Percentiles rank a stretch among this genome's conserved stretches.
phyloP scores from a whole-genome alignment of 2,329 filamentous ascomycete species.

The Penicillium sp. region DNA sequence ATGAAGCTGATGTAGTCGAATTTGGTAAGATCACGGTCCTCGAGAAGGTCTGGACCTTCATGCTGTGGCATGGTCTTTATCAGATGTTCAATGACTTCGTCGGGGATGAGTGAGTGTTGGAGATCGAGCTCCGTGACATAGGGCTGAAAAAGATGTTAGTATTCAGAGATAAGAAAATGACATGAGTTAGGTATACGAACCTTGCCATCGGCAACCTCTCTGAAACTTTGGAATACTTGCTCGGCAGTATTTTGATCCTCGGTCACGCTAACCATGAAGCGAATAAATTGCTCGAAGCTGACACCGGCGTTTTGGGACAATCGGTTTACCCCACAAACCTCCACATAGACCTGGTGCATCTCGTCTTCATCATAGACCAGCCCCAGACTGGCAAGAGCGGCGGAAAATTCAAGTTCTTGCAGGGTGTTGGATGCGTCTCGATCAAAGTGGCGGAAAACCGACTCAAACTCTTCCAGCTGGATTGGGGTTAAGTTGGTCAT shows the following conservation, averaged over 20 bases:
- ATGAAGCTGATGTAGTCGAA: conserved; percentile 98
- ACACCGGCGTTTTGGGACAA: conserved; percentile 68
- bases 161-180: not conserved
- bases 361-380: conserved; percentile 96
- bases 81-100: conserved; percentile 94
- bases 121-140: conserved; percentile 98
- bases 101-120: conserved; percentile 88
- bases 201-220: conserved; percentile 96
- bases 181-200: conserved; percentile 37
- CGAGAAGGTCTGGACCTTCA: conserved; percentile 77
- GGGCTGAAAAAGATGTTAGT: conserved; percentile 51
- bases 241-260: conserved; percentile 99
- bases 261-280: conserved; percentile 98
- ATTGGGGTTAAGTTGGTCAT: conserved; percentile 99
- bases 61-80: conserved; percentile 83
- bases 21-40: conserved; percentile 80
- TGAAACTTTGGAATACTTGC: conserved; percentile 97
- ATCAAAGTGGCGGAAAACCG: conserved; percentile 96
- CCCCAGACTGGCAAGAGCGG: conserved; percentile 89
- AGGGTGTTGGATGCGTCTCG: conserved; percentile 87
- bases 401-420: conserved; percentile 92
- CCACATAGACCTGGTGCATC: conserved; percentile 93
- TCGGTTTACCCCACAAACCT: conserved; percentile 65
- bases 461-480: conserved; percentile 97
- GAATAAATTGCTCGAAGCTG: conserved; percentile 97